These are phyloP conservation scores for Teratosphaeria viscida DNA, from an alignment of 2,329 filamentous ascomycete genomes.

Conservation along the genomic window DNA sequence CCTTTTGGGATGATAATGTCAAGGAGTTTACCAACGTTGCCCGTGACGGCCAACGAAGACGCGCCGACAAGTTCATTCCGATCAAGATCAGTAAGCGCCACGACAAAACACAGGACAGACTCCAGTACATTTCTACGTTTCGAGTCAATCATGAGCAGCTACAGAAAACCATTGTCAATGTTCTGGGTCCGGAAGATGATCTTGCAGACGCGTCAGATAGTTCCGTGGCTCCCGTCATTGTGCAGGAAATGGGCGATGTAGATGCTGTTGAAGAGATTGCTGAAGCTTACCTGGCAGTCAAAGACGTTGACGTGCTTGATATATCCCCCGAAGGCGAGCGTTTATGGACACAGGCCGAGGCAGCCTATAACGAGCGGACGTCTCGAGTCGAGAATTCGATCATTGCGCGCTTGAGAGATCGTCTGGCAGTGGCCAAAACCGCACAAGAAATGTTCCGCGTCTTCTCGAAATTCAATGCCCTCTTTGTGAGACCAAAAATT, in stretches of 20 bases:
- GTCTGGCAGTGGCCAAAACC: constrained; percentile 87
- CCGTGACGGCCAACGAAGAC: constrained; percentile 81
- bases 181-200: constrained; percentile 59
- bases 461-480: constrained; percentile 98
- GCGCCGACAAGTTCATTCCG: constrained; percentile 96
- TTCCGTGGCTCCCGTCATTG: constrained; percentile 56
- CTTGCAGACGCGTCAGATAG: constrained; percentile 46
- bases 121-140: constrained; percentile 92
- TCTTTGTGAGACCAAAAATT: constrained; percentile 98
- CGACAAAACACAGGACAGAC: constrained; percentile 73
- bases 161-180: constrained; percentile 89
- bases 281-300: constrained; percentile 86
- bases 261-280: constrained; percentile 94
- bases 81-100: constrained; percentile 92
- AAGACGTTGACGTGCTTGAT: constrained; percentile 90
- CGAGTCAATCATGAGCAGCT: constrained; percentile 96
- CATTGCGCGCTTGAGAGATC: constrained; percentile 84
- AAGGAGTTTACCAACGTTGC: constrained; percentile 98
- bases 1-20: constrained; percentile 86
- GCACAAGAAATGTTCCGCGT: constrained; percentile 99
- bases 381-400: constrained; percentile 98
- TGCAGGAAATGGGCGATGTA: constrained; percentile 93
- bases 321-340: constrained; percentile 83
- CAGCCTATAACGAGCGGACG: constrained; percentile 93
- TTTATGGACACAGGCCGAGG: constrained; percentile 86